phyloP scores from a whole-genome alignment of 805 yeast species.

The Nematodospora valgi region DNA sequence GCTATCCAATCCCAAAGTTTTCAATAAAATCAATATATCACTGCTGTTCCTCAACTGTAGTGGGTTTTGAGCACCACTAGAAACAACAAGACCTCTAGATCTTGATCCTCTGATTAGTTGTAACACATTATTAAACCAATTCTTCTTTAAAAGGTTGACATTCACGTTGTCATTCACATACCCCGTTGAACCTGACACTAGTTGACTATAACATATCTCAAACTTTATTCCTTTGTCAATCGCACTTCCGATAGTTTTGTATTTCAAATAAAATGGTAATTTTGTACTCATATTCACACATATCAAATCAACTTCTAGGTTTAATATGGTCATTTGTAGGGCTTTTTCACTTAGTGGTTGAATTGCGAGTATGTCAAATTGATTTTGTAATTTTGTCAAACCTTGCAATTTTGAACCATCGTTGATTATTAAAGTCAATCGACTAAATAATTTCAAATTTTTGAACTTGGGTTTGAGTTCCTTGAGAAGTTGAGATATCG shows the following conservation, averaged over 20 bases:
- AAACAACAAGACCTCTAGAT: constrained; percentile 70
- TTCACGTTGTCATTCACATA: constrained; percentile 16
- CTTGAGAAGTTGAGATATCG: constrained; percentile 15
- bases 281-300: constrained; percentile 65
- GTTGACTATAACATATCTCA: constrained; percentile 68
- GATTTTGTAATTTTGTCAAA: constrained; percentile 41
- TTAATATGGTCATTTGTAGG: constrained; percentile 67
- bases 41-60: constrained; percentile 60
- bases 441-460: constrained; percentile 47
- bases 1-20: constrained; percentile 67
- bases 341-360: constrained; percentile 80
- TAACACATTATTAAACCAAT: constrained; percentile 66
- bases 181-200: constrained; percentile 40
- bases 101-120: constrained; percentile 80
- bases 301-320: constrained; percentile 77
- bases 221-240: constrained; percentile 77
- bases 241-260: constrained; percentile 81
- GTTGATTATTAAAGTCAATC: constrained; percentile 73
- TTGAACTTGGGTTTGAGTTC: constrained; percentile 22
- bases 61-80: constrained; percentile 67
- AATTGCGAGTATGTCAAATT: constrained; percentile 79
- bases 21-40: constrained; percentile 65
- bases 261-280: constrained; percentile 74
- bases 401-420: constrained; percentile 77
- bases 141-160: constrained; percentile 45